Percentiles rank a stretch among this genome's conserved stretches.
These are phyloP conservation scores for Phascolomyces articulosus DNA, from an alignment of 371 early-diverging fungal genomes.

Conservation along the genomic window DNA sequence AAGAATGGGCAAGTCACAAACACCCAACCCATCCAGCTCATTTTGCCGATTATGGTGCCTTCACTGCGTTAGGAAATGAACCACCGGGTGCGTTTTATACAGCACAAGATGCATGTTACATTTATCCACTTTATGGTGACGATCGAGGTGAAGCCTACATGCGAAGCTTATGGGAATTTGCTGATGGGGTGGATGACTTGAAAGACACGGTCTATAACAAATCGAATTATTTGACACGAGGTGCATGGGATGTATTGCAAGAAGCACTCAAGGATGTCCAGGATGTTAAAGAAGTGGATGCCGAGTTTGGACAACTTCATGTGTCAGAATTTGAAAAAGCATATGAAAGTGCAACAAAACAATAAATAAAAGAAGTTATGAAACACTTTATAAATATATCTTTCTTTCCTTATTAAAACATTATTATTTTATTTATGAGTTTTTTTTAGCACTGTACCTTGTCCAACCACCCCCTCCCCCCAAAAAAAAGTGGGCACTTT, in stretches of 20 bases:
- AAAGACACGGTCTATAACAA: conserved; percentile 21
- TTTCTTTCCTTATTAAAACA: no score
- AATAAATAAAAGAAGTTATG: not conserved
- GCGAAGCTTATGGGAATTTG: conserved; percentile 63
- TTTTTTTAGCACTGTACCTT: no score
- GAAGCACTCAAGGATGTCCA: conserved; percentile 14
- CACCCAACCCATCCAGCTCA: conserved; percentile 44
- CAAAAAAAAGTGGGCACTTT: no score
- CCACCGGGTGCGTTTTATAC: conserved; percentile 55
- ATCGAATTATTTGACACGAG: conserved; percentile 31
- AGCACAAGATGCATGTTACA: conserved; percentile 47
- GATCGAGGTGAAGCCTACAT: conserved; percentile 68
- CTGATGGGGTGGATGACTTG: conserved; percentile 32
- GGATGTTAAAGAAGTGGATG: conserved; percentile 12
- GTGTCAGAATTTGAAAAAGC: conserved; percentile 8
- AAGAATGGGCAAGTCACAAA: conserved; percentile 40
- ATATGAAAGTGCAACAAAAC: conserved; percentile 2
- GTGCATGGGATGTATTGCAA: conserved; percentile 27
- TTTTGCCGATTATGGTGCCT: conserved; percentile 59
- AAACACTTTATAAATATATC: no score
- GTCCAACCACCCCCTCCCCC: no score
- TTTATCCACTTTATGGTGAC: conserved; percentile 64
- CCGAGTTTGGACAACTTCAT: conserved; percentile 34
- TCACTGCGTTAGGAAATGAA: conserved; percentile 49
- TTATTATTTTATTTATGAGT: no score